Base-by-base conservation (phyloP, 1,139 yeast species). In the Yamadazyma triangularis region DNA sequence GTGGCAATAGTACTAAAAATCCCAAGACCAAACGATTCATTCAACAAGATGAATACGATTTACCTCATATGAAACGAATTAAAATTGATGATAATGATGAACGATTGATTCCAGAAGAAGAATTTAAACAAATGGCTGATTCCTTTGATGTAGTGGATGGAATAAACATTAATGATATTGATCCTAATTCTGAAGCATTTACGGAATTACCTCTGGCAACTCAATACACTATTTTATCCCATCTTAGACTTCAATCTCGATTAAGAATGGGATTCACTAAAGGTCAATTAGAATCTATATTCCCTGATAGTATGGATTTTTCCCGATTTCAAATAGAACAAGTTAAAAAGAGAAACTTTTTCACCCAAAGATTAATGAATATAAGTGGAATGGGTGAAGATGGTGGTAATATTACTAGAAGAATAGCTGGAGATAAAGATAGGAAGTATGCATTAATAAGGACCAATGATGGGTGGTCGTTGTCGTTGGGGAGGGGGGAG, bases 191-290 rank as follows among this genome's bases (percentile, higher is more conserved):
- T 0, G 54, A 68, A 24, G 84, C 78, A 41, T 84, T 84, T 49
- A 65, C 68, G 11, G 67, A 66, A 23, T 54, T 83, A 15, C 96
- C 98, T 0, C 60, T 81, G 33, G 74, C 89, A 0, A 81, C 95
- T 0, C 96, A 88, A 50, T 93, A 91, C 50, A 87, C 87, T 74
- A 75, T 88, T 2, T 60, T 93, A 15, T 86, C 91, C 8, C 87
- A 87, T 34, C 72, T 94, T 13, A 58, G 99, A 33, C 61, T 88
- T 22, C 72, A 87, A 40, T 89, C 97, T 0, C 64, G 99, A 34
- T 71, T 93, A 52, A 78, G 99, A 61, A 82, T 93, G 95, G 99
- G 99, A 0, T 87, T 83, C 50, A 70, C 89, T 0, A 86, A 87
- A 38, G 91, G 85, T 11, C 96, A 93, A 48, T 61, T 93, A 18